These are phyloP conservation scores for Diaporthe sp. DNA, from an alignment of 2,329 filamentous ascomycete species.

Conservation along the genomic window DNA sequence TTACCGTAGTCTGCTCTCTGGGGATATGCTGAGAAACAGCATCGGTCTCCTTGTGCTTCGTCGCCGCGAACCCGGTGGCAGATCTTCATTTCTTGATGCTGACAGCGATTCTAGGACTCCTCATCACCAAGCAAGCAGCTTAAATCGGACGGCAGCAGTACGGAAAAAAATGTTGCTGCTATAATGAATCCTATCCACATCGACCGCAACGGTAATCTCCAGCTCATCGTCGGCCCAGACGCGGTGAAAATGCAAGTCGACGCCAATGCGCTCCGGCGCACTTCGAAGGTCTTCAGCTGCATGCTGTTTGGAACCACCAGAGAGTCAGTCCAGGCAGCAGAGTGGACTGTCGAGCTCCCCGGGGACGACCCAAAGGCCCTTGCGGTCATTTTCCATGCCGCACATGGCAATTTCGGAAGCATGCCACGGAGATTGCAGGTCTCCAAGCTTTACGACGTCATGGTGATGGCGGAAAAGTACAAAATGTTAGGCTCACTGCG, in stretches of 20 bases:
- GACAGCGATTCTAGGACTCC: too few relatives aligned
- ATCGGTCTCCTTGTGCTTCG: too few relatives aligned
- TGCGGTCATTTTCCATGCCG: background rate
- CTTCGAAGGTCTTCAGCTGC: background rate
- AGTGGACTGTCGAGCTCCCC: constrained; percentile 25
- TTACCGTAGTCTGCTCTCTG: background rate
- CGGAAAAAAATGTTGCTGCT: too few relatives aligned
- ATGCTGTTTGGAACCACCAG: constrained; percentile 9
- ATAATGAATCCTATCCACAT: background rate
- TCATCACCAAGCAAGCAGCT: too few relatives aligned
- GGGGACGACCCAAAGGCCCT: constrained; percentile 11
- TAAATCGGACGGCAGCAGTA: background rate
- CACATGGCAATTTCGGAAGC: constrained; percentile 5
- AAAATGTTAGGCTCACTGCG: background rate
- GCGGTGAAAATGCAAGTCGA: background rate
- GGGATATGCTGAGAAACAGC: background rate
- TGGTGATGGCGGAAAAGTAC: background rate
- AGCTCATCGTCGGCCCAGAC: constrained; percentile 10
- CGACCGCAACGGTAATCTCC: constrained; percentile 22
- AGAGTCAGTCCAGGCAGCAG: background rate
- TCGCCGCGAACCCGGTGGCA: background rate
- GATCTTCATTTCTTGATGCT: too few relatives aligned
- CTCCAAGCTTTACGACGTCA: background rate
- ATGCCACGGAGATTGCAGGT: background rate
- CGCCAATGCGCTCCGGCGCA: constrained; percentile 9